A percentile compares a stretch with the other conserved stretches of the same genome.
These are phyloP conservation scores for Talaromyces proteolyticus DNA, from an alignment of 495 filamentous ascomycete genomes.

Conservation along the genomic window DNA sequence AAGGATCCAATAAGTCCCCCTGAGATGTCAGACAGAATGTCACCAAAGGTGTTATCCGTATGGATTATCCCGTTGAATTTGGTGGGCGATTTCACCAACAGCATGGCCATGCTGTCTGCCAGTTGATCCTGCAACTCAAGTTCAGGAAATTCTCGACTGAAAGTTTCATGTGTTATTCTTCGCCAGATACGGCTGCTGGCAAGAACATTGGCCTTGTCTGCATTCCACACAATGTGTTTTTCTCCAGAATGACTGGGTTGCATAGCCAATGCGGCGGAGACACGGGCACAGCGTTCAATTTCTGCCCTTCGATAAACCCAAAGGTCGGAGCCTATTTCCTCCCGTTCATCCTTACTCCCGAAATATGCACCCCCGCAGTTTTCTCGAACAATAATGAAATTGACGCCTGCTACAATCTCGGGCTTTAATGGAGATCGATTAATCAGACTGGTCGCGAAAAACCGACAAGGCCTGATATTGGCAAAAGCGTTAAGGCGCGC, in stretches of 20 bases:
- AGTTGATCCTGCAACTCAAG: slow-evolving; percentile 81
- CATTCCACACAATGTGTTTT: slow-evolving; percentile 68
- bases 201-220: slow-evolving; percentile 94
- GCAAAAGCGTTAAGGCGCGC: slow-evolving; percentile 66
- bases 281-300: slow-evolving; percentile 83
- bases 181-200: slow-evolving; percentile 89
- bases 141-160: slow-evolving; percentile 74
- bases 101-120: slow-evolving; percentile 42
- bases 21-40: slow-evolving; percentile 90
- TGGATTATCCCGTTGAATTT: slow-evolving; percentile 89
- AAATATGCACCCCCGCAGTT: slow-evolving; percentile 65
- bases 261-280: slow-evolving; percentile 74
- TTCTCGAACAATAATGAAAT: slow-evolving; percentile 83
- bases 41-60: slow-evolving; percentile 88
- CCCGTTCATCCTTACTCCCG: slow-evolving; percentile 41
- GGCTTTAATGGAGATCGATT: slow-evolving; percentile 68
- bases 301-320: slow-evolving; percentile 80
- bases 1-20: slow-evolving; percentile 84
- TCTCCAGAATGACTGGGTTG: slow-evolving; percentile 82
- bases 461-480: slow-evolving; percentile 83
- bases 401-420: slow-evolving; percentile 40
- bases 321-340: slow-evolving; percentile 76
- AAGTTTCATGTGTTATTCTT: slow-evolving; percentile 51
- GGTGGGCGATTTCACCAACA: slow-evolving; percentile 62
- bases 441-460: slow-evolving; percentile 71